A percentile compares a stretch with the other conserved stretches of the same genome.
phyloP scores from a whole-genome alignment of 1,139 yeast species.

The Blastobotrys persicus region DNA sequence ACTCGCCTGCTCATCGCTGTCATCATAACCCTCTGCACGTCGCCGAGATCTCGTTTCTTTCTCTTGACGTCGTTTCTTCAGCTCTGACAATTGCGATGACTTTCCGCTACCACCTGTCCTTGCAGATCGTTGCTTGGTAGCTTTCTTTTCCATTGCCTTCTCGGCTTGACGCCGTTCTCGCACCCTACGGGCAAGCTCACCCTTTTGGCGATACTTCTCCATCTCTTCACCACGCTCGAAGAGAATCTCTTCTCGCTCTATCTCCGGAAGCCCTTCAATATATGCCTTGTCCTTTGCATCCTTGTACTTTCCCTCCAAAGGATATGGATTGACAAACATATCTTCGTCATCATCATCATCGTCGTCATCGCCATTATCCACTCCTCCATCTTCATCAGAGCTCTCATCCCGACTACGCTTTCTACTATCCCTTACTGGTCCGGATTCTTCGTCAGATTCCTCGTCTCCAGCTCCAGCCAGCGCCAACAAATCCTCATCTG shows the following conservation, averaged over 20 bases:
- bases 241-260: conserved; percentile 83
- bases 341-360: conserved; percentile 46
- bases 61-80: conserved; percentile 79
- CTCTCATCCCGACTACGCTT: conserved; percentile 26
- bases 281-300: conserved; percentile 72
- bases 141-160: conserved; percentile 31
- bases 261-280: conserved; percentile 77
- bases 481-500: conserved; percentile 77
- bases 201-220: conserved; percentile 81
- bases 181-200: conserved; percentile 78
- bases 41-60: conserved; percentile 39
- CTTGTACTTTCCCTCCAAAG: conserved; percentile 86
- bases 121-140: conserved; percentile 34
- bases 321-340: conserved; percentile 68
- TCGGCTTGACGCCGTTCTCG: conserved; percentile 52
- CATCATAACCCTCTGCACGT: conserved; percentile 27
- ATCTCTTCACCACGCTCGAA: conserved; percentile 91
- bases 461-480: conserved; percentile 72
- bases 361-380: conserved; percentile 38
- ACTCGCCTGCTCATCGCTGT: conserved; percentile 25
- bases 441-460: conserved; percentile 26
- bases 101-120: conserved; percentile 35
- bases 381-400: conserved; percentile 34
- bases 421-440: conserved; percentile 10
- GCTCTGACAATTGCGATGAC: conserved; percentile 68